A percentile compares a stretch with the other conserved stretches of the same genome.
Conservation (phyloP, 2,329 filamentous ascomycete genomes). For the Escovopsis sp. region DNA sequence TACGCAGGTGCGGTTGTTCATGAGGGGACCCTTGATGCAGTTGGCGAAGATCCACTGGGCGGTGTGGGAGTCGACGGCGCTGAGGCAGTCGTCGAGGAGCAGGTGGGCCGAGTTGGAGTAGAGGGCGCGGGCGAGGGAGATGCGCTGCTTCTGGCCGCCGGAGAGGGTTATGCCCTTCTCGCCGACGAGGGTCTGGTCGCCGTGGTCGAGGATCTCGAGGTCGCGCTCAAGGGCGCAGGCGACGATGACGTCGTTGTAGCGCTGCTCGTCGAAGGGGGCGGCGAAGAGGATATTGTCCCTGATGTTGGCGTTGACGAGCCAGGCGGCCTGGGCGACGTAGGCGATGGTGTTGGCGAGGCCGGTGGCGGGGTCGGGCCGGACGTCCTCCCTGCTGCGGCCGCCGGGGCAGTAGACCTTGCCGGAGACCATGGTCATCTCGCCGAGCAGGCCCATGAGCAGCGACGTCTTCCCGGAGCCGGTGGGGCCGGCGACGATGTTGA, state of each 20-base stretch:
- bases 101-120: conserved; percentile 89
- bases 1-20: conserved; percentile 80
- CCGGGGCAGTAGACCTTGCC: conserved; percentile 78
- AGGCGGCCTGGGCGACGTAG: conserved; percentile 92
- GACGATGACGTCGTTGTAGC: conserved; percentile 77
- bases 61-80: conserved; percentile 92
- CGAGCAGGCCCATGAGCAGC: conserved; percentile 84
- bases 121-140: conserved; percentile 90
- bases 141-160: conserved; percentile 93
- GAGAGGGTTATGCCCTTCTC: conserved; percentile 96
- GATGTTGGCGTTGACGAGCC: conserved; percentile 92
- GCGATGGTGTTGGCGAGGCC: conserved; percentile 83
- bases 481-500: conserved; percentile 86
- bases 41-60: conserved; percentile 97
- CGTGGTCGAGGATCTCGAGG: conserved; percentile 78
- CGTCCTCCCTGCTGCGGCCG: conserved; percentile 70
- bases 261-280: conserved; percentile 60
- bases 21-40: conserved; percentile 77
- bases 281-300: conserved; percentile 93
- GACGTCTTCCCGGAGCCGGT: conserved; percentile 95
- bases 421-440: conserved; percentile 80
- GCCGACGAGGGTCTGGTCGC: conserved; percentile 85
- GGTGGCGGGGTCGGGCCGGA: conserved; percentile 67
- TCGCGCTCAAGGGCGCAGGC: conserved; percentile 87
- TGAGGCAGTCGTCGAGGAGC: conserved; percentile 86